Base-by-base conservation (phyloP, 78 protist species). In the Anaeramoeba ignava region DNA sequence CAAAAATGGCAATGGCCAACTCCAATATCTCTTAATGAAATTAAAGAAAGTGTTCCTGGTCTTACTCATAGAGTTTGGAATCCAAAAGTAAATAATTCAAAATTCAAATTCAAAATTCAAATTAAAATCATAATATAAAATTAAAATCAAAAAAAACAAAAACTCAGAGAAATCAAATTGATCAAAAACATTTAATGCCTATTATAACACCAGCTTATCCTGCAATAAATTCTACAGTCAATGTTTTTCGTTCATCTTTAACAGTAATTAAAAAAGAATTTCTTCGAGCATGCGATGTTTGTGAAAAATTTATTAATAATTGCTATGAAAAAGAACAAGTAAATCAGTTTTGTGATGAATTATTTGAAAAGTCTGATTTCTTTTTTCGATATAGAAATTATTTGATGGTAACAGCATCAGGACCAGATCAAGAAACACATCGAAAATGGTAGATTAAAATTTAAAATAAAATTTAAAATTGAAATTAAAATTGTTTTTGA, bases 201-300 rank as follows among this genome's bases (percentile, higher is more conserved):
- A 86, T 97, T 81, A 83, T 96, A 78, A 96, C 98, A 38, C 99
- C 99, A 23, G 91, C 93, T 38, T 94, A 94, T 86, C 99, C 99
- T 37, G 73, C 90, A n/a, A 91, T 95, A 96, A 97, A 97, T 81
- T 89, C 98, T 37, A 89, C 96, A 0, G 87, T 90, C 88, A 94
- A 93, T 82, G 95, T 94, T 37, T 82, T 92, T 23, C n/a, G 1
- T 36, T 86, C 96, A 1, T 93, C 97, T 12, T 87, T 93, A 0
- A 78, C 38, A 0, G 83, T 92, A 31, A 80, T 96, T 81, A 87
- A 83, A 81, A 87, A 42, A 36, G 98, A 96, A 67, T 87, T 96
- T 80, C 67, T 31, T 31, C 83, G 96, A n/a, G 97, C 96, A 17
- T 8, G 33, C 27, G 87, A 93, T 36, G 84, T 94, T 3, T 8